Evolutionary conservation across 345 rosid species (phyloP).

Genomic region (Melaleuca alternifolia): DNA sequence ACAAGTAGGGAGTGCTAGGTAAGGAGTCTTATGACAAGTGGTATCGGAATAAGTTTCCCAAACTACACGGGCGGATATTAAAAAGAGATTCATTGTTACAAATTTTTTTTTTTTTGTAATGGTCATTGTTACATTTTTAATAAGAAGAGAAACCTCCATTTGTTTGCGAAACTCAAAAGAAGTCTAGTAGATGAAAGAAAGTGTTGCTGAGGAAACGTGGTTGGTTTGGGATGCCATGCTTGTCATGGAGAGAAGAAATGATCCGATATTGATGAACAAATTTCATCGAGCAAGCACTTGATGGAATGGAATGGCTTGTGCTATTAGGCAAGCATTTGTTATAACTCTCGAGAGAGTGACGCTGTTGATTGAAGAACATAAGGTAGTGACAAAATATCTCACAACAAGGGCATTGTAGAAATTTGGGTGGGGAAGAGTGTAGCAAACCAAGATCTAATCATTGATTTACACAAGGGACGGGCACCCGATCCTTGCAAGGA

Average conservation of each 20-base stretch:
- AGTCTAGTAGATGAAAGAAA: neutral
- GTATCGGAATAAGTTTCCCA: neutral
- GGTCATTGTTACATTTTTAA: too few relatives aligned
- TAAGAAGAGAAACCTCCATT: neutral
- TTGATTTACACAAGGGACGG: too few relatives aligned
- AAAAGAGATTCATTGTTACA: neutral
- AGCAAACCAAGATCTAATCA: too few relatives aligned
- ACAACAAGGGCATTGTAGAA: neutral
- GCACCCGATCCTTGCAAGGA: too few relatives aligned
- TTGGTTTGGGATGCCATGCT: neutral
- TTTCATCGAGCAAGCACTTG: neutral
- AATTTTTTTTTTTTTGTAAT: too few relatives aligned
- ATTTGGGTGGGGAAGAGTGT: neutral
- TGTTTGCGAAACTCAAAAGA: neutral
- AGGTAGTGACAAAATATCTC: neutral
- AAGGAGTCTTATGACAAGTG: neutral
- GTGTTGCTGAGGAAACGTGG: neutral
- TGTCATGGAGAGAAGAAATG: neutral
- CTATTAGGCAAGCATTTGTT: neutral
- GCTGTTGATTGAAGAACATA: neutral
- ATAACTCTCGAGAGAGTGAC: neutral
- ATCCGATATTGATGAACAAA: neutral
- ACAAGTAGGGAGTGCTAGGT: too few relatives aligned
- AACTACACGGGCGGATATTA: neutral
- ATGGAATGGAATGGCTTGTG: neutral